These are phyloP conservation scores for Penicillium longicatenatum DNA, from an alignment of 495 filamentous ascomycete species.

Conservation along the genomic window DNA sequence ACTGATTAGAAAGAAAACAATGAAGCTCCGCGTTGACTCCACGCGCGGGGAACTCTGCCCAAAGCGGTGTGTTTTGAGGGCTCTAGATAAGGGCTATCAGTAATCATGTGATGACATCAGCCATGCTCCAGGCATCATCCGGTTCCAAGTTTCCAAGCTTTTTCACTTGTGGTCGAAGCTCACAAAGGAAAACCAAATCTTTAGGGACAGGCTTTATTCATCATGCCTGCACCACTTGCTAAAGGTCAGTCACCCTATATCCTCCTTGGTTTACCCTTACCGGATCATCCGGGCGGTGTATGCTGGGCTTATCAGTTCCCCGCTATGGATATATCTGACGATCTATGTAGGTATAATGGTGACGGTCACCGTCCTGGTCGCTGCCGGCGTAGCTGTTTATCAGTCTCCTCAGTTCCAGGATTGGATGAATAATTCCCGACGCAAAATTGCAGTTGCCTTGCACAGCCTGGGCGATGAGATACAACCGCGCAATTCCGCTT, in stretches of 20 bases:
- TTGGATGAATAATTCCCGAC: constrained; percentile 73
- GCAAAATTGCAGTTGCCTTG: constrained; percentile 76
- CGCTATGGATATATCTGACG: constrained; percentile 14
- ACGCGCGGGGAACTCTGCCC: constrained; percentile 33
- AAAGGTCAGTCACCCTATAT: constrained; percentile 44
- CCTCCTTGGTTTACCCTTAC: constrained; percentile 10
- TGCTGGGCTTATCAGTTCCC: constrained; percentile 42
- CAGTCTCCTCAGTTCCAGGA: constrained; percentile 79
- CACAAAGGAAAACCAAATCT: background rate
- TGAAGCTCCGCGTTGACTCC: constrained; percentile 16
- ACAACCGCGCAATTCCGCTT: constrained; percentile 49
- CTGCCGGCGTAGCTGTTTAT: constrained; percentile 82
- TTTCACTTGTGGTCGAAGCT: constrained; percentile 8
- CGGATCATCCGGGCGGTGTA: constrained; percentile 29
- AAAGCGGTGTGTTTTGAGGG: constrained; percentile 41
- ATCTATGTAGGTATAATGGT: constrained; percentile 68
- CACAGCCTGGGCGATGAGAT: constrained; percentile 78
- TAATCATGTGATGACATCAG: background rate
- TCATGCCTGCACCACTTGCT: constrained; percentile 55
- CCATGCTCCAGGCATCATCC: constrained; percentile 37
- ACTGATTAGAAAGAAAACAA: constrained; percentile 9
- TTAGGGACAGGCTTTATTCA: constrained; percentile 7
- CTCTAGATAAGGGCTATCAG: constrained; percentile 39
- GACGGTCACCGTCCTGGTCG: constrained; percentile 72
- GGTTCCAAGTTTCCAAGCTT: constrained; percentile 10